Conservation (phyloP, 192 early-diverging fungal species). For the Paraglomus occultum region DNA sequence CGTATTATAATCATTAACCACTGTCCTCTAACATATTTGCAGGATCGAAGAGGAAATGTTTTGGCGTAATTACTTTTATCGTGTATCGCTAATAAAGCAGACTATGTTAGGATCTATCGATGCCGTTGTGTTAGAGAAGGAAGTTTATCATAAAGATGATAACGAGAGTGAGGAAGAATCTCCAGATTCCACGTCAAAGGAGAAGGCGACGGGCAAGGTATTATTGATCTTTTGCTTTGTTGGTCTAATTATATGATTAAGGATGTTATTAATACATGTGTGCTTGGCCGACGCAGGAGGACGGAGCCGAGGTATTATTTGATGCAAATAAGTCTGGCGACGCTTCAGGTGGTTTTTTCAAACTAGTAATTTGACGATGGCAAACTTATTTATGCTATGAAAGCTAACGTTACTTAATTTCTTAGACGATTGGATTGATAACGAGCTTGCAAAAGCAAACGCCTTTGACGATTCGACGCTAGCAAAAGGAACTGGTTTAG, state of each 20-base stretch:
- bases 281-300: slow-evolving; percentile 7
- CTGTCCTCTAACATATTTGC: not conserved
- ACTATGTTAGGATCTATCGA: slow-evolving; percentile 39
- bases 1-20: not conserved
- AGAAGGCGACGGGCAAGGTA: not conserved
- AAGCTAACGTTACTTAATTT: slow-evolving; percentile 4
- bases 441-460: slow-evolving; percentile 35
- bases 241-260: slow-evolving; percentile 9
- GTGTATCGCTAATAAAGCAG: slow-evolving; percentile 56
- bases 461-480: not conserved
- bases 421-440: slow-evolving; percentile 44
- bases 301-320: slow-evolving; percentile 37
- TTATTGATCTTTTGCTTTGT: slow-evolving; percentile 26
- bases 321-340: slow-evolving; percentile 42
- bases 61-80: slow-evolving; percentile 73
- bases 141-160: slow-evolving; percentile 22
- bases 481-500: slow-evolving; percentile 16
- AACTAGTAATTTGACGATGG: not conserved
- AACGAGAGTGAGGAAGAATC: slow-evolving; percentile 3
- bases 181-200: not conserved
- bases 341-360: slow-evolving; percentile 34
- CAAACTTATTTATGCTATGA: not conserved
- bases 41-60: slow-evolving; percentile 60
- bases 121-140: slow-evolving; percentile 21
- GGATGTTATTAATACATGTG: slow-evolving; percentile 3